Conservation (phyloP, 2,329 filamentous ascomycete genomes). For the Aspergillus sp. region DNA sequence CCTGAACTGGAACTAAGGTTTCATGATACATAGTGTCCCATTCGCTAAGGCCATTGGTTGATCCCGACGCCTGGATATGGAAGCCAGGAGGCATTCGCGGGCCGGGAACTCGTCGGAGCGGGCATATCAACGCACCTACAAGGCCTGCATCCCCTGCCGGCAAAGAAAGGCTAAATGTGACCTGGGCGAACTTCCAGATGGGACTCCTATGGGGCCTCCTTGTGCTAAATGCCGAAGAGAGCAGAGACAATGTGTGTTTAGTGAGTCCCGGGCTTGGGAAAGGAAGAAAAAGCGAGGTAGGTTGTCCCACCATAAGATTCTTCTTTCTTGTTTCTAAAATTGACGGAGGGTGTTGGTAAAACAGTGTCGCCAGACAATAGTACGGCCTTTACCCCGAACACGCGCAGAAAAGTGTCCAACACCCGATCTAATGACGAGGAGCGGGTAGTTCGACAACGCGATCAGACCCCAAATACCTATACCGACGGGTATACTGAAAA, state of each 20-base stretch:
- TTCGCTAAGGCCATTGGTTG: constrained; percentile 17
- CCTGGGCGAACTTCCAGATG: constrained; percentile 41
- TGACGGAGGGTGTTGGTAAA: not conserved
- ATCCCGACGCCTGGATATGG: constrained; percentile 15
- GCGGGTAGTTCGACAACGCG: not conserved
- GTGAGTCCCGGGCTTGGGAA: constrained; percentile 43
- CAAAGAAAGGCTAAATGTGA: constrained; percentile 56
- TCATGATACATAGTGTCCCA: not conserved
- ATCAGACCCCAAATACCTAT: constrained; percentile 3
- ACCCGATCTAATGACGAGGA: constrained; percentile 1
- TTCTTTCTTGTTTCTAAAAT: not conserved
- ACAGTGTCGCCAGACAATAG: constrained; percentile 14
- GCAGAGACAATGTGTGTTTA: constrained; percentile 52
- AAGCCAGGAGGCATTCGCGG: constrained; percentile 19
- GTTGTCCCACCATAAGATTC: not conserved
- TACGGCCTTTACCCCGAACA: not conserved
- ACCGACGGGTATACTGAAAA: not conserved
- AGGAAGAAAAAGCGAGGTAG: constrained; percentile 36
- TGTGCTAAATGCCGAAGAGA: constrained; percentile 53
- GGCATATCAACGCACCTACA: constrained; percentile 54
- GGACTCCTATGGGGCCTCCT: constrained; percentile 38
- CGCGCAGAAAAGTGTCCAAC: constrained; percentile 10
- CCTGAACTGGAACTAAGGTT: not conserved
- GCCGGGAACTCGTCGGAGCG: constrained; percentile 28
- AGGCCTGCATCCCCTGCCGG: constrained; percentile 54